These are phyloP conservation scores for Tylopilus sp. DNA, from an alignment of 768 basidiomycete species.

Conservation along the genomic window DNA sequence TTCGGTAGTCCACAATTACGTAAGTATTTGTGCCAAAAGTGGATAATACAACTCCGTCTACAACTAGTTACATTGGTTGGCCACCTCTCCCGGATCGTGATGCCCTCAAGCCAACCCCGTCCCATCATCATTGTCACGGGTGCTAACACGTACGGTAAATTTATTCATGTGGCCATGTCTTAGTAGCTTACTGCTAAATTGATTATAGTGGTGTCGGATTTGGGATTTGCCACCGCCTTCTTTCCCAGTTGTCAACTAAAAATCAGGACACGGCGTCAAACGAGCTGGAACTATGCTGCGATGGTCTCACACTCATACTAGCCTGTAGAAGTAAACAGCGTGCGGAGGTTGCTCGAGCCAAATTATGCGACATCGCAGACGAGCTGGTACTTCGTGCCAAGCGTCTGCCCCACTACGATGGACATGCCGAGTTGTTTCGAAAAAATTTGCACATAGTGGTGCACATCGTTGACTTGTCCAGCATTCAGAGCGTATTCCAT, in stretches of 20 bases:
- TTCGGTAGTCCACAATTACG: too few species aligned
- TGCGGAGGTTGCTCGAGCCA: slow-evolving; percentile 58
- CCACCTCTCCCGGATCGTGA: slow-evolving; percentile 4
- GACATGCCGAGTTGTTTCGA: slow-evolving; percentile 55
- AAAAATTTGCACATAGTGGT: slow-evolving; percentile 58
- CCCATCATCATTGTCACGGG: slow-evolving; percentile 68
- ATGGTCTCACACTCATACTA: slow-evolving; percentile 71
- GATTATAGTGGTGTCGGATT: slow-evolving; percentile 74
- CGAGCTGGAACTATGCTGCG: slow-evolving; percentile 32
- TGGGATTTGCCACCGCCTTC: slow-evolving; percentile 76
- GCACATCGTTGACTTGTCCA: slow-evolving; percentile 61
- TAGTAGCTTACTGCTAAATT: slow-evolving; percentile 23
- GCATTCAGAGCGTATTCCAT: slow-evolving; percentile 54
- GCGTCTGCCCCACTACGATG: slow-evolving; percentile 39
- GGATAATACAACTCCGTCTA: too few species aligned
- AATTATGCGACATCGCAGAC: slow-evolving; percentile 55
- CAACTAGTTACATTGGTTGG: too few species aligned
- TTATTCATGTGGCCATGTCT: not conserved
- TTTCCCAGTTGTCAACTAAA: slow-evolving; percentile 58
- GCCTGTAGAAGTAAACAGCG: slow-evolving; percentile 70
- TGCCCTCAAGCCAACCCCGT: slow-evolving; percentile 25
- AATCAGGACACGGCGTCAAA: slow-evolving; percentile 32
- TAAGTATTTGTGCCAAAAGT: too few species aligned
- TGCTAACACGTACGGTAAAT: slow-evolving; percentile 54
- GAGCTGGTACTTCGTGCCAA: slow-evolving; percentile 42